Conservation (phyloP, 2,329 filamentous ascomycete species). For the Colletotrichum shisoi region DNA sequence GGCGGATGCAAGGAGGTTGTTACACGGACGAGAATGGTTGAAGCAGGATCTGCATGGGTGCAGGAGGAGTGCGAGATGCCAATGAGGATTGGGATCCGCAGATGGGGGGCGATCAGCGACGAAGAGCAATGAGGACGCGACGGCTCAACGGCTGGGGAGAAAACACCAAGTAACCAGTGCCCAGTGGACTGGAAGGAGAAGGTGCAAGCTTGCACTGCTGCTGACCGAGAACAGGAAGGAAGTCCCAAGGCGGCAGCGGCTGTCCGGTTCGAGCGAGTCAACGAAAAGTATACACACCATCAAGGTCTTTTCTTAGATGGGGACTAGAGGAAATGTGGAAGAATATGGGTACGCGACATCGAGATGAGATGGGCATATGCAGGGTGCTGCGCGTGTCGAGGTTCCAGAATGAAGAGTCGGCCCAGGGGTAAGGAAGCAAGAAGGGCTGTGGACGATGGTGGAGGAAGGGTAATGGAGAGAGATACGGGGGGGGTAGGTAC, state of each 20-base stretch:
- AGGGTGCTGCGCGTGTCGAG: neutral
- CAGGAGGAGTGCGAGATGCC: neutral
- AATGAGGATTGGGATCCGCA: neutral
- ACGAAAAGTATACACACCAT: no score
- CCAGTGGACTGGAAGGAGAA: neutral
- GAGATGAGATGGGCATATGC: neutral
- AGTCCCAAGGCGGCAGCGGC: neutral
- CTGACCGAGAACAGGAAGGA: neutral
- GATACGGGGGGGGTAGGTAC: no score
- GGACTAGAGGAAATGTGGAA: neutral
- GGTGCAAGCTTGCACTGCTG: neutral
- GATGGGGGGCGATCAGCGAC: neutral
- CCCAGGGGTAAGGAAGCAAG: neutral
- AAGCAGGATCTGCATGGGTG: constrained; percentile 28
- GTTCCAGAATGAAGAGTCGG: neutral
- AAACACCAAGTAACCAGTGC: neutral
- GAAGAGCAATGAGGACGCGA: neutral
- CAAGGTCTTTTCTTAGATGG: neutral
- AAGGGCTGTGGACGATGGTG: neutral
- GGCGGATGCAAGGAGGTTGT: constrained; percentile 24
- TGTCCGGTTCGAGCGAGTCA: neutral
- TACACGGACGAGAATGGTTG: constrained; percentile 24
- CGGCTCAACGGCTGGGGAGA: neutral
- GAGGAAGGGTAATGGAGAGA: neutral
- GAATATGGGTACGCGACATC: neutral